These are phyloP conservation scores for Raphanus sativus DNA, from an alignment of 345 rosid species.

Conservation along the genomic window DNA sequence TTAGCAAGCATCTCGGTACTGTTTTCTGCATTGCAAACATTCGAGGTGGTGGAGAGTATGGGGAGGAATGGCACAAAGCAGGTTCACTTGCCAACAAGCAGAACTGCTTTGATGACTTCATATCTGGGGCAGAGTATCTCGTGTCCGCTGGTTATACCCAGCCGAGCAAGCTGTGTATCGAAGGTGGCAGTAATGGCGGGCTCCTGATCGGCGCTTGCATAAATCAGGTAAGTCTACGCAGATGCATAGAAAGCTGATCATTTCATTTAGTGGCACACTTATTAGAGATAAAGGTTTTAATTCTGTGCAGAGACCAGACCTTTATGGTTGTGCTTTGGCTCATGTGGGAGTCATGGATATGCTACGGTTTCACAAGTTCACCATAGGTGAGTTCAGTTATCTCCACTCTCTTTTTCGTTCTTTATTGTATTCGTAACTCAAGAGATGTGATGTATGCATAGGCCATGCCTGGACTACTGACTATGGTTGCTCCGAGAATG, in stretches of 20 bases:
- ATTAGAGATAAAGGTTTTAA: neutral
- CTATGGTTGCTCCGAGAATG: constrained; percentile 79
- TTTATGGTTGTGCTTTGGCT: constrained; percentile 95
- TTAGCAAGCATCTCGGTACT: constrained; percentile 73
- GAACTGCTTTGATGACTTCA: constrained; percentile 93
- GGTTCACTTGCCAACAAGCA: constrained; percentile 82
- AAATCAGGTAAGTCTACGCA: constrained; percentile 57
- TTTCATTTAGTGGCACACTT: constrained; percentile 6
- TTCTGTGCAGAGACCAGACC: constrained; percentile 80
- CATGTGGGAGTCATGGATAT: constrained; percentile 99
- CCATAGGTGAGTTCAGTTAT: constrained; percentile 58
- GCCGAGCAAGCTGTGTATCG: constrained; percentile 73
- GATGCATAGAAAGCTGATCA: neutral
- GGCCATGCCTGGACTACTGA: constrained; percentile 99
- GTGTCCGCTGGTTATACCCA: constrained; percentile 81
- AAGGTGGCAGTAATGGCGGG: constrained; percentile 99
- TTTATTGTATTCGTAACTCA: neutral
- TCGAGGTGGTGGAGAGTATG: constrained; percentile 98
- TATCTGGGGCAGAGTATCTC: constrained; percentile 74
- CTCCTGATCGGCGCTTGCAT: constrained; percentile 95
- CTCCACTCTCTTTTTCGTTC: neutral
- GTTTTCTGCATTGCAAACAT: constrained; percentile 80
- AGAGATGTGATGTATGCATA: constrained; percentile 28
- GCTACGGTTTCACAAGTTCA: constrained; percentile 94
- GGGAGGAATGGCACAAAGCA: constrained; percentile 97